Evolutionary conservation across 1,284 basidiomycete genomes (phyloP).

Genomic region (Dichomitus squalens): DNA sequence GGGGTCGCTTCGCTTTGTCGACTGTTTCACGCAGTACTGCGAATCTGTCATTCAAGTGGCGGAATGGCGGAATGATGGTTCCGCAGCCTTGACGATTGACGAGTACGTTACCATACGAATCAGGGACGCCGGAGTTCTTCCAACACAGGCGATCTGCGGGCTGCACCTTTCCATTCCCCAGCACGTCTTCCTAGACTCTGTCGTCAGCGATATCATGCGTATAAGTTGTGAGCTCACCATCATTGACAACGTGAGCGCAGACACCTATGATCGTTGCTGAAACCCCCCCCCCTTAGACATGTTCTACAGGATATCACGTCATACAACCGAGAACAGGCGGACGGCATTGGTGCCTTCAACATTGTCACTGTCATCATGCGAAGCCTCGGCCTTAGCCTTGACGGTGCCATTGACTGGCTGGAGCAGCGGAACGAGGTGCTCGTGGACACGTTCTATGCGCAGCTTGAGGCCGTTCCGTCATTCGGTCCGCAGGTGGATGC

Average conservation of each 20-base stretch:
- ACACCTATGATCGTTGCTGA: too few relatives aligned
- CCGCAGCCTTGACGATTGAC: slow-evolving; percentile 31
- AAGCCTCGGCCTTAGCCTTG: slow-evolving; percentile 29
- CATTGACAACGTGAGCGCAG: slow-evolving; percentile 38
- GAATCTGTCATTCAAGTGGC: slow-evolving; percentile 35
- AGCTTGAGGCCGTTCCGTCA: slow-evolving; percentile 18
- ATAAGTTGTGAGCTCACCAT: slow-evolving; percentile 14
- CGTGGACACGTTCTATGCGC: slow-evolving; percentile 30
- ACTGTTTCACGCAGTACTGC: slow-evolving; percentile 30
- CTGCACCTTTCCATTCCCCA: slow-evolving; percentile 38
- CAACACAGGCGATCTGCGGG: slow-evolving; percentile 37
- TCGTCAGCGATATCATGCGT: slow-evolving; percentile 30
- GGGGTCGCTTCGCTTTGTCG: slow-evolving; percentile 24
- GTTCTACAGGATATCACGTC: slow-evolving; percentile 32
- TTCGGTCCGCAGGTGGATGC: slow-evolving; percentile 12
- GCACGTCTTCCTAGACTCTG: slow-evolving; percentile 35
- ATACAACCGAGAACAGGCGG: slow-evolving; percentile 40
- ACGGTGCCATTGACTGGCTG: slow-evolving; percentile 37
- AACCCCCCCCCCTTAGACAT: neutral
- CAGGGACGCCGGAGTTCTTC: slow-evolving; percentile 35
- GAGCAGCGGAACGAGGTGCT: slow-evolving; percentile 30
- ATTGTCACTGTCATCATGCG: slow-evolving; percentile 36
- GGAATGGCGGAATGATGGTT: slow-evolving; percentile 26
- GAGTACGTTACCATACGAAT: slow-evolving; percentile 36
- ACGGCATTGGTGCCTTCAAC: slow-evolving; percentile 39